Percentiles rank a stretch among this genome's conserved stretches.
phyloP scores from a whole-genome alignment of 495 filamentous ascomycete species.

The Rostrohypoxylon terebratum region DNA sequence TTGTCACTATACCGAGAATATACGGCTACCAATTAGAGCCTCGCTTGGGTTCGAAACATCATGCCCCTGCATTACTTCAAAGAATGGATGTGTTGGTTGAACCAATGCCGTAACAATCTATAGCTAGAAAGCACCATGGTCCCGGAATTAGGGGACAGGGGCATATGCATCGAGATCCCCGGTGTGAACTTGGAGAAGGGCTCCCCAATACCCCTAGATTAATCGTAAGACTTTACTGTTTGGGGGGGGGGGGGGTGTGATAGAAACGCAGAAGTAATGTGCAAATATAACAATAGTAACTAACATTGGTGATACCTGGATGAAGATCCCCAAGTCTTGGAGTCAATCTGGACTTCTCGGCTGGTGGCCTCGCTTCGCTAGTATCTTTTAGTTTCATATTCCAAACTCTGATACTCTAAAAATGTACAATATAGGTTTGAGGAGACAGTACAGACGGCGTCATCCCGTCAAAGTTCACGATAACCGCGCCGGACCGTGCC shows the following conservation, averaged over 20 bases:
- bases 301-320: neutral
- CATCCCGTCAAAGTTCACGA: conserved; percentile 1
- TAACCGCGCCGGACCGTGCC: conserved; percentile 33
- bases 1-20: neutral
- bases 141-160: neutral
- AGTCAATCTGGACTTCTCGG: neutral
- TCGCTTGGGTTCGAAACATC: conserved; percentile 7
- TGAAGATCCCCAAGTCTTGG: neutral
- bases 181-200: conserved; percentile 13
- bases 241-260: neutral
- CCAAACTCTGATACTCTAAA: neutral
- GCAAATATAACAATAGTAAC: conserved; percentile 1
- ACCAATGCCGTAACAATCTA: neutral
- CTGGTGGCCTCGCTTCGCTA: neutral
- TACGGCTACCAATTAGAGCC: conserved; percentile 2
- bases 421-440: neutral
- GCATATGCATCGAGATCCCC: neutral
- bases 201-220: neutral
- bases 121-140: neutral
- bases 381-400: neutral
- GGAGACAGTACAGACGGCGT: neutral
- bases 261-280: conserved; percentile 1
- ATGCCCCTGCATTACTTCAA: conserved; percentile 5
- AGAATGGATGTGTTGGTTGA: neutral
- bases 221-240: neutral